A percentile compares a stretch with the other conserved stretches of the same genome.
These are phyloP conservation scores for Saksenaea vasiformis DNA, from an alignment of 371 early-diverging fungal genomes.

Conservation along the genomic window DNA sequence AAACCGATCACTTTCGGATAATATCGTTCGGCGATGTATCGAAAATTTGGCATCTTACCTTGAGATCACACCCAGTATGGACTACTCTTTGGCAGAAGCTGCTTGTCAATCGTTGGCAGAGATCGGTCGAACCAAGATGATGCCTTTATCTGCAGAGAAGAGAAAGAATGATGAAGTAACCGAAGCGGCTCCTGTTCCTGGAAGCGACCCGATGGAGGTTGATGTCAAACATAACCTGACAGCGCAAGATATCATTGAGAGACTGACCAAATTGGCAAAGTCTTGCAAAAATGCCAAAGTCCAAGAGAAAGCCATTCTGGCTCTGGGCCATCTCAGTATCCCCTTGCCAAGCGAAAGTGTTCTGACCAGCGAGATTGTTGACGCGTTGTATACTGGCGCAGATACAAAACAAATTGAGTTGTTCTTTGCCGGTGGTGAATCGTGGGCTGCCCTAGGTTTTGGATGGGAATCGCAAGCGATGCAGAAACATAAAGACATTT, in stretches of 20 bases:
- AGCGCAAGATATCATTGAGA: constrained; percentile 39
- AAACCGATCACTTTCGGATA: constrained; percentile 38
- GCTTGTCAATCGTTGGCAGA: constrained; percentile 70
- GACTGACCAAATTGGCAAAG: constrained; percentile 49
- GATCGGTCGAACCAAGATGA: constrained; percentile 58
- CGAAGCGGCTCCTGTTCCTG: constrained; percentile 8
- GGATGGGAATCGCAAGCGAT: constrained; percentile 77
- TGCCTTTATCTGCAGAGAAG: not conserved
- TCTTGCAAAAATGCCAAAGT: constrained; percentile 70
- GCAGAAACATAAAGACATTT: constrained; percentile 66
- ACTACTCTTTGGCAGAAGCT: constrained; percentile 43
- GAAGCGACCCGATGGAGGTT: constrained; percentile 20
- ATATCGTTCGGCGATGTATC: constrained; percentile 40
- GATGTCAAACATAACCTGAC: constrained; percentile 20
- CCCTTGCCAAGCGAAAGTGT: constrained; percentile 29
- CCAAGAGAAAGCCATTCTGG: constrained; percentile 71
- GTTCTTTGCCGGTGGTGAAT: constrained; percentile 84
- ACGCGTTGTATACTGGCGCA: constrained; percentile 64
- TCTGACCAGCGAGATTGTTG: constrained; percentile 42
- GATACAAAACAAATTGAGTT: constrained; percentile 80
- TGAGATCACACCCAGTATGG: constrained; percentile 39
- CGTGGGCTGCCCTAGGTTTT: constrained; percentile 66
- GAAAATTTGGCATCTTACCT: constrained; percentile 44
- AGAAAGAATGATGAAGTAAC: constrained; percentile 8
- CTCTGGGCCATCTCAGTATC: constrained; percentile 75